phyloP scores from a whole-genome alignment of 208 protist species.

The Crithidia expoeki region DNA sequence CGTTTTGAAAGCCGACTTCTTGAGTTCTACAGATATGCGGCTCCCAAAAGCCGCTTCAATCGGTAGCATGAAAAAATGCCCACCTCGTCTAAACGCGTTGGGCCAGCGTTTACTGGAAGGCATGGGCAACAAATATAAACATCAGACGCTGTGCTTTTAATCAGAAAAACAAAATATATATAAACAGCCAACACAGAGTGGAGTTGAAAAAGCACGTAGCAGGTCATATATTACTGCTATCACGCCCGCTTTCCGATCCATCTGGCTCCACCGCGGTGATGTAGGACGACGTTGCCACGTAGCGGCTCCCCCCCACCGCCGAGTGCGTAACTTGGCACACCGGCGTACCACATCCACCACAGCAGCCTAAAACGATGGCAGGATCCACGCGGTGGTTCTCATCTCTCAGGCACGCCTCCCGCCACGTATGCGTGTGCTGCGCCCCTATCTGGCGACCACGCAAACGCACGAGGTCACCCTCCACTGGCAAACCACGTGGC shows the following conservation, averaged over 20 bases:
- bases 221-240: not conserved
- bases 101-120: no score
- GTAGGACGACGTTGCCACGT: conserved; percentile 25
- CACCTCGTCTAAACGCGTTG: no score
- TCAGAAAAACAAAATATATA: no score
- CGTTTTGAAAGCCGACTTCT: no score
- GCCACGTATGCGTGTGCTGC: conserved; percentile 44
- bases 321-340: conserved; percentile 62
- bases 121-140: no score
- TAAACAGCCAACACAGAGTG: not conserved
- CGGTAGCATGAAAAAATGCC: no score
- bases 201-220: not conserved
- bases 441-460: conserved; percentile 16
- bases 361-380: conserved; percentile 49
- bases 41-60: no score
- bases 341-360: conserved; percentile 37
- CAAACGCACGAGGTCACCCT: conserved; percentile 54
- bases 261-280: not conserved
- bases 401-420: conserved; percentile 68
- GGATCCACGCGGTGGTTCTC: conserved; percentile 63
- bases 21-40: no score
- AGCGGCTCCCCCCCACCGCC: conserved; percentile 11
- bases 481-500: conserved; percentile 50
- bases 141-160: no score
- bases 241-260: not conserved